Percentiles rank a stretch among this genome's conserved stretches.
These are phyloP conservation scores for Pythium sp. DNA, from an alignment of 352 stramenopile species.

Conservation along the genomic window DNA sequence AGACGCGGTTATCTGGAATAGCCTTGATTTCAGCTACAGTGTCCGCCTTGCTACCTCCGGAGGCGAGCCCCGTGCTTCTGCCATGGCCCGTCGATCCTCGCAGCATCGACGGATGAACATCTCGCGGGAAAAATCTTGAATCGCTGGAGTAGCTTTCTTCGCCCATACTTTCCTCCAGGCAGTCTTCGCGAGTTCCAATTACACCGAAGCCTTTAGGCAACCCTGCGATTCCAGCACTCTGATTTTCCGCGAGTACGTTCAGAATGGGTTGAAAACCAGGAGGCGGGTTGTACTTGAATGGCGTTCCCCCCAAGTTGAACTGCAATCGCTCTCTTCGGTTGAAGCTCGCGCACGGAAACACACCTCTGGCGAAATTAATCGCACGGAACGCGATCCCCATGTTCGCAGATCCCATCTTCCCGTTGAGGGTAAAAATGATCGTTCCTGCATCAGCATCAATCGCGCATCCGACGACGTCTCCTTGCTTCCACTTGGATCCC, in stretches of 20 bases:
- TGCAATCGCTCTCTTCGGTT: slow-evolving; percentile 83
- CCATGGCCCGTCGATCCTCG: slow-evolving; percentile 45
- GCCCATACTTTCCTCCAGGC: slow-evolving; percentile 77
- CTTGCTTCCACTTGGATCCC: slow-evolving; percentile 89
- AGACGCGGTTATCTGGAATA: slow-evolving; percentile 76
- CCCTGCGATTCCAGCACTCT: slow-evolving; percentile 31
- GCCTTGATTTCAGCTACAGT: slow-evolving; percentile 72
- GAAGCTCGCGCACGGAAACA: slow-evolving; percentile 88
- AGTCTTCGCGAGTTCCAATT: slow-evolving; percentile 79
- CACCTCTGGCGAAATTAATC: slow-evolving; percentile 73
- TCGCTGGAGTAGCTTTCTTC: slow-evolving; percentile 85
- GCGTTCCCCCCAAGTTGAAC: slow-evolving; percentile 83
- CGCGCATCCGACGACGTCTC: slow-evolving; percentile 89
- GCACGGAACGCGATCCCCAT: slow-evolving; percentile 85
- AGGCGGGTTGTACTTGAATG: slow-evolving; percentile 74
- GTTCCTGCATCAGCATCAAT: slow-evolving; percentile 86
- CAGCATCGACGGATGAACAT: slow-evolving; percentile 74
- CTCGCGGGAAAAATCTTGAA: slow-evolving; percentile 71
- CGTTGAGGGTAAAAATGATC: slow-evolving; percentile 92
- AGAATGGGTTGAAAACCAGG: slow-evolving; percentile 81
- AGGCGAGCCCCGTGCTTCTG: slow-evolving; percentile 38
- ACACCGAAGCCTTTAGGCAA: slow-evolving; percentile 71
- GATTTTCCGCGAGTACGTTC: slow-evolving; percentile 49
- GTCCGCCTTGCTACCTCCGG: slow-evolving; percentile 57
- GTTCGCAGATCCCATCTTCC: slow-evolving; percentile 82